Conservation (phyloP, 352 stramenopile genomes). For the Thalassiosira sp. region DNA sequence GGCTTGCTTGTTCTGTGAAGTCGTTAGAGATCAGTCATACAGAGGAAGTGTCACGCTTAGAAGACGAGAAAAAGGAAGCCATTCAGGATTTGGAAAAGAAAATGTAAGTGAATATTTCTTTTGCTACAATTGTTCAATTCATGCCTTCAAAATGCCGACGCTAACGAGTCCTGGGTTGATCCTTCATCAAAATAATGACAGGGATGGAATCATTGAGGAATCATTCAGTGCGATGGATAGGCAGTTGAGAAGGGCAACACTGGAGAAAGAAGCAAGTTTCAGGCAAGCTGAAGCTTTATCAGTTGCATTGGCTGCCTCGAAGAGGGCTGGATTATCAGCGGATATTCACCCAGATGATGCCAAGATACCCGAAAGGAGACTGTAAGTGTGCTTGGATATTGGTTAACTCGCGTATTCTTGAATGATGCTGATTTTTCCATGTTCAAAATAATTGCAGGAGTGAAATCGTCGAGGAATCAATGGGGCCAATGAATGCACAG, state of each 20-base stretch:
- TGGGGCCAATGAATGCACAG: too few species aligned
- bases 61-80: neutral
- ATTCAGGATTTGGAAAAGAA: neutral
- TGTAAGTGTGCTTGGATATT: too few species aligned
- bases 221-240: neutral
- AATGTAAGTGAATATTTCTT: neutral
- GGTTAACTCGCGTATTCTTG: too few species aligned
- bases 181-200: neutral
- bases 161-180: neutral
- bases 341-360: too few species aligned
- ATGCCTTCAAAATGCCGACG: neutral
- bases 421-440: too few species aligned
- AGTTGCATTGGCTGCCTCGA: neutral
- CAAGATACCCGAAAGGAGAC: too few species aligned
- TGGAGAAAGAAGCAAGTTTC: neutral
- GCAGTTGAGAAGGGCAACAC: neutral
- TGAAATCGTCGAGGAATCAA: too few species aligned
- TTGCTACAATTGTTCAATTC: neutral
- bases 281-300: neutral
- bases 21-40: conserved; percentile 1
- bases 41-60: neutral
- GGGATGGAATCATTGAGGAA: conserved; percentile 1
- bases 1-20: neutral
- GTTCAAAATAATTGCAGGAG: too few species aligned
- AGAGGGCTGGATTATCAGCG: too few species aligned